Base-by-base conservation (phyloP, 2,329 filamentous ascomycete genomes). In the Hypoxylon sp. region DNA sequence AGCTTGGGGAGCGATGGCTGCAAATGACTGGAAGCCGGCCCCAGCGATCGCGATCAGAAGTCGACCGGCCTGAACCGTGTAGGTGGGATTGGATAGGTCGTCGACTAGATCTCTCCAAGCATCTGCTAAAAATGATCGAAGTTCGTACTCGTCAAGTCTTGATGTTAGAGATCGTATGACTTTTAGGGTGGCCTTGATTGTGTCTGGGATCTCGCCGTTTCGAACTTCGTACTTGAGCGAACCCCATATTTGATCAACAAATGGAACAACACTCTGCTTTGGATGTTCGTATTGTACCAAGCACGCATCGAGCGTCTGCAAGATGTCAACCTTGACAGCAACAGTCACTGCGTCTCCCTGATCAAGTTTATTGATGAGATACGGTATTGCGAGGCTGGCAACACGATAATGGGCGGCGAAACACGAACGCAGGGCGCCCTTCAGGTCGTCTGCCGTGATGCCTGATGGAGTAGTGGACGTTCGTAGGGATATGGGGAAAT, bases 161-260 rank as follows among this genome's bases (percentile, higher is more conserved):
- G 77, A 80, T 0, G 85, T 81, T 2, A 89, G 80, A 8, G 85
- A 81, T 35, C 84, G 82, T 58, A 90, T 82, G 2, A 87, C 85
- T 50, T 85, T 84, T 14, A 89, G 78, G 0, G 87, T 89, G 2
- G 84, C 84, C 74, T 87, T 85, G 13, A 89, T 86, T 0, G 84
- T 84, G 68, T 89, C 88, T 66, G 86, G 83, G 7, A 87, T 82
- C 66, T 90, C 88, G 11, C 88, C 88, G 60, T 89, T 89, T 35
- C 88, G 85, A 11, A 89, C 88, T 70, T 90, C 88, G 67, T 88
- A 89, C 74, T 89, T 90, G 51, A 90, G 83, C n/a, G 86, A 87
- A 31, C 82, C 81, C 88, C 88, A 90, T 51, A 89, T 83, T 49
- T 84, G 82, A 55, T 84, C 80, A 17, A 82, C 79, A 54, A 85